Conservation (phyloP, 805 yeast genomes). For the Schizosaccharomyces osmophilus region DNA sequence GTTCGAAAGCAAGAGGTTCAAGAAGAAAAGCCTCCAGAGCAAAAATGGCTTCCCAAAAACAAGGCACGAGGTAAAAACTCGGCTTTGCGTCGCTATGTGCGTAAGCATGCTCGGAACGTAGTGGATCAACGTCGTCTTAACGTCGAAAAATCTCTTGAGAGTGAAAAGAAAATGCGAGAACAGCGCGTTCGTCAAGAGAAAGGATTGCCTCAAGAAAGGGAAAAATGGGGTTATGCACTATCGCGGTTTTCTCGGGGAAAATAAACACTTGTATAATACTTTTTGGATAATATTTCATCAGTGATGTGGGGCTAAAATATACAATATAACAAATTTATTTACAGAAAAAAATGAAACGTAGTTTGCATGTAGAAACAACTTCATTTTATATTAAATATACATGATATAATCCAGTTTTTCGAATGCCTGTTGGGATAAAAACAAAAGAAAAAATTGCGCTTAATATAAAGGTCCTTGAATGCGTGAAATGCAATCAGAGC, state of each 20-base stretch:
- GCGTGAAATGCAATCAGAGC: no score
- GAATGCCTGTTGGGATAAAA: no score
- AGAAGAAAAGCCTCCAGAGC: conserved; percentile 20
- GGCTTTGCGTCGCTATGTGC: conserved; percentile 48
- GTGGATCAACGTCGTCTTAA: conserved; percentile 65
- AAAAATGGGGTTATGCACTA: conserved; percentile 7
- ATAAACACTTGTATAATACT: not conserved
- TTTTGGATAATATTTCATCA: not conserved
- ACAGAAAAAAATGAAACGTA: no score
- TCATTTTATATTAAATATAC: no score
- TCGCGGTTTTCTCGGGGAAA: conserved; percentile 5
- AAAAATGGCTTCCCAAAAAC: conserved; percentile 36
- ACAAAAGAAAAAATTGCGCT: no score
- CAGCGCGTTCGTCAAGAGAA: conserved; percentile 20
- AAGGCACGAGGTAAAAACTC: conserved; percentile 62
- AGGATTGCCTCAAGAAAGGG: conserved; percentile 14
- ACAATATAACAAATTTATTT: no score
- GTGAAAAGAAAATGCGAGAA: conserved; percentile 49
- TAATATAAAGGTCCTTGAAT: no score
- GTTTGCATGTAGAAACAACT: no score
- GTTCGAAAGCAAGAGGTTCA: conserved; percentile 25
- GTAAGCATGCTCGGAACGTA: conserved; percentile 66
- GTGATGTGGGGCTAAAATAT: no score
- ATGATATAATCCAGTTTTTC: no score
- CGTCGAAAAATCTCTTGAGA: conserved; percentile 44